Evolutionary conservation across 2,329 filamentous ascomycete genomes (phyloP).

Genomic region (Tolypocladium endophyticum): DNA sequence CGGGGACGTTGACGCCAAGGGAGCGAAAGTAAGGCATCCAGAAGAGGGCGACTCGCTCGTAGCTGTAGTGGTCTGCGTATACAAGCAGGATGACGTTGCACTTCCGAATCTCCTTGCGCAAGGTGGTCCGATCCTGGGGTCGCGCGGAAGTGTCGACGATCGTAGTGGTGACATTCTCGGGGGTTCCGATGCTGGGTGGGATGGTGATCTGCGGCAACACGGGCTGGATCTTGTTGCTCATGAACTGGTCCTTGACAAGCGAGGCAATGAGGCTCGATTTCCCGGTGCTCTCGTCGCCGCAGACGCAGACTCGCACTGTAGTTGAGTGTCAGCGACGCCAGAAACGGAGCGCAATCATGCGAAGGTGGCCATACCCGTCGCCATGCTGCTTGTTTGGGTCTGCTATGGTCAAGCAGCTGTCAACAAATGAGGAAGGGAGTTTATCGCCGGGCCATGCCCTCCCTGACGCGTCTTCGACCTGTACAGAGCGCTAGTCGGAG

Average conservation of each 20-base stretch:
- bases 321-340: conserved; percentile 8
- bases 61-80: conserved; percentile 98
- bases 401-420: conserved; percentile 1
- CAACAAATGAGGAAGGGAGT: neutral
- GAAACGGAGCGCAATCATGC: neutral
- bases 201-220: conserved; percentile 93
- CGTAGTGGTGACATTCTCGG: conserved; percentile 93
- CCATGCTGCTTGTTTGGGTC: conserved; percentile 10
- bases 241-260: conserved; percentile 93
- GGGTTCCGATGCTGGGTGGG: conserved; percentile 82
- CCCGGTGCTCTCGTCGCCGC: conserved; percentile 91
- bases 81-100: conserved; percentile 95
- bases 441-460: conserved; percentile 9
- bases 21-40: conserved; percentile 99
- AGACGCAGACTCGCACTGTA: conserved; percentile 81
- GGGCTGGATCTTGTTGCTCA: conserved; percentile 88
- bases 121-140: conserved; percentile 79
- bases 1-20: conserved; percentile 94
- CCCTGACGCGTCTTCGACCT: neutral
- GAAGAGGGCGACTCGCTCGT: conserved; percentile 91
- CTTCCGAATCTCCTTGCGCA: conserved; percentile 91
- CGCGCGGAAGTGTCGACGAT: conserved; percentile 96
- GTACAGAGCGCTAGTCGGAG: neutral
- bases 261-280: conserved; percentile 91
- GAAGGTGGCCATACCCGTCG: conserved; percentile 11